phyloP scores from a whole-genome alignment of 768 basidiomycete species.

The Russula lepida region DNA sequence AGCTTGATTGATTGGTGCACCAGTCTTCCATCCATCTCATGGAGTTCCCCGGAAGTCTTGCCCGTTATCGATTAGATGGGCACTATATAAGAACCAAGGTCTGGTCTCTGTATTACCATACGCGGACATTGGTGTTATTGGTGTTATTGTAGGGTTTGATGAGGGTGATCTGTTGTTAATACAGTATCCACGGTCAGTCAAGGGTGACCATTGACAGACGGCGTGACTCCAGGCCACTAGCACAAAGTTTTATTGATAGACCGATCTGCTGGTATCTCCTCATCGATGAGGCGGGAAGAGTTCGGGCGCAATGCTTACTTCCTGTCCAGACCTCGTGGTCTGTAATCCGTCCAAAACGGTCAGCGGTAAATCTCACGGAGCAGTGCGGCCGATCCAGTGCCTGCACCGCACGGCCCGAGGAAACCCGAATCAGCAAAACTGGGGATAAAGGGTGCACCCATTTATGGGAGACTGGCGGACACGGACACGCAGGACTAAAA shows the following conservation, averaged over 20 bases:
- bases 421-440: neutral
- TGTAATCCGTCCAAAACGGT: neutral
- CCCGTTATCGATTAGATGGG: slow-evolving; percentile 9
- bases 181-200: neutral
- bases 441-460: slow-evolving; percentile 3
- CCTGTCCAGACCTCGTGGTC: neutral
- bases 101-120: slow-evolving; percentile 3
- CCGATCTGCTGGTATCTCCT: neutral
- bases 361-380: neutral
- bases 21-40: neutral
- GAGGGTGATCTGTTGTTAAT: neutral
- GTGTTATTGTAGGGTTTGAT: neutral
- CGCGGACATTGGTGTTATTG: neutral
- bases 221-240: neutral
- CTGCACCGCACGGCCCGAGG: neutral
- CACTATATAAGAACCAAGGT: neutral
- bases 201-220: neutral
- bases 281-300: neutral
- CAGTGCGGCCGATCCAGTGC: neutral
- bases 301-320: neutral
- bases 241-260: neutral
- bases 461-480: neutral
- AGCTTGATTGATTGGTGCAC: neutral
- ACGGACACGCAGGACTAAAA: neutral
- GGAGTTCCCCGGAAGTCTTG: neutral